Percentiles rank a stretch among this genome's conserved stretches.
Conservation (phyloP, 169 alveolate genomes). For the Plasmodium chabaudi region DNA sequence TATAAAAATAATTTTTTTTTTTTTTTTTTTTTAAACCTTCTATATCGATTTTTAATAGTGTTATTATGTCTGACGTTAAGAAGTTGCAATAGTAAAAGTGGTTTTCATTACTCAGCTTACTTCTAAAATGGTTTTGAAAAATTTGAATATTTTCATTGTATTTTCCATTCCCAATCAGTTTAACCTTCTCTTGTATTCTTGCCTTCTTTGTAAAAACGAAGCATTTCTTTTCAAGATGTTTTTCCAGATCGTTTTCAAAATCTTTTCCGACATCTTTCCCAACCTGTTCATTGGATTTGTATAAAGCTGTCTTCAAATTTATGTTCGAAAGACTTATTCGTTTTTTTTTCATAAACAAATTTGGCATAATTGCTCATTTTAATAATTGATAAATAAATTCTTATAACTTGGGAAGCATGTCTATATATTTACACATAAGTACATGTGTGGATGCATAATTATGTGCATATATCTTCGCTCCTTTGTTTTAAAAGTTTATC, state of each 20-base stretch:
- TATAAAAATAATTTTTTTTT: constrained; percentile 1
- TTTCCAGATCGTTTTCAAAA: no score
- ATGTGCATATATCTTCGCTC: background rate
- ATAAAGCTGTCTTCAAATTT: constrained; percentile 27
- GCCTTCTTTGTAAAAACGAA: constrained; percentile 12
- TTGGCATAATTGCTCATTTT: constrained; percentile 67
- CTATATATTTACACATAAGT: background rate
- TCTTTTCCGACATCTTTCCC: background rate
- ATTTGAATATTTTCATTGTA: constrained; percentile 23
- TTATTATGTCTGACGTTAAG: constrained; percentile 24
- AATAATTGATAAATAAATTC: background rate
- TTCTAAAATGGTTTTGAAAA: no score
- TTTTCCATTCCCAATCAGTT: background rate
- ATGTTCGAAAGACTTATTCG: constrained; percentile 5
- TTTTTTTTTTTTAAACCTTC: constrained; percentile 49
- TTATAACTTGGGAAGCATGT: no score
- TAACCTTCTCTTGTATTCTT: constrained; percentile 10
- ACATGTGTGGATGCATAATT: background rate
- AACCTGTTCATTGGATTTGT: constrained; percentile 1
- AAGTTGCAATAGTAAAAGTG: constrained; percentile 22
- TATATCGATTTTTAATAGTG: constrained; percentile 36
- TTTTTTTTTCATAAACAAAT: constrained; percentile 37
- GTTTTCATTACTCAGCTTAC: background rate
- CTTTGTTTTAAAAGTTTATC: no score
- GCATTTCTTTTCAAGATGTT: no score